Evolutionary conservation across 2,329 filamentous ascomycete genomes (phyloP), one percentile per base, ranked within the genome.

Genomic region (Cadophora gregata): DNA sequence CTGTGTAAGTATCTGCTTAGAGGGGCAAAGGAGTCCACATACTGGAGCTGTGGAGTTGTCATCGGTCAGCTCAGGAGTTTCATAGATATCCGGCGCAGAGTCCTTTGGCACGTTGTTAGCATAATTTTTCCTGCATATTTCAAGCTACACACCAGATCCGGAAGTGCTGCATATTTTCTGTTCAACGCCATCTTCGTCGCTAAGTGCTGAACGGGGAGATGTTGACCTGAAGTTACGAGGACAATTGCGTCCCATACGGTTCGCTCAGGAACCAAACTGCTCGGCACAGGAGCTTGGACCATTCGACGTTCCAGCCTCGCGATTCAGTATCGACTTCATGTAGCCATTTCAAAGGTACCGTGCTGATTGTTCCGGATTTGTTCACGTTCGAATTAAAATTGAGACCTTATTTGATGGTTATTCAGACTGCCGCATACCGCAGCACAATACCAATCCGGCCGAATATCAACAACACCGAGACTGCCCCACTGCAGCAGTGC

Each of bases 51-150:
- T 97, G 25, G 93, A 97, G 70, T 88, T 91, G 79, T 97, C 94
- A 76, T 97, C 93, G 65, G 91, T 95, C 72, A 97, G 83, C 64
- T 97, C 94, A 71, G 95, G 94, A 19, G 96, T 98, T 80, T 98
- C 95, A 83, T 97, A 98, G 75, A 97, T 93, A 77, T 98, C 96
- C 72, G 94, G 94, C 31, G 94, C 93, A 63, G 90, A 91, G 80
- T 97, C 94, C 92, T 96, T n/a, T 29, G n/a, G 14, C 38, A 51
- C 16, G 6, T 4, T 29, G 31, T 63, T 55, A 63, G 61, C 60
- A 55, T 16, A 12, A 19, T 1, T 42, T 59, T 16, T 59, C 27
- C 48, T 33, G 4, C 31, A 7, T 7, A 16, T 8, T 14, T 42
- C 29, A 2, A 19, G 64, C 62, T 38, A 45, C 78, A 68, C 81